These are phyloP conservation scores for Daldinia eschscholtzii DNA, from an alignment of 2,329 filamentous ascomycete genomes.

Conservation along the genomic window DNA sequence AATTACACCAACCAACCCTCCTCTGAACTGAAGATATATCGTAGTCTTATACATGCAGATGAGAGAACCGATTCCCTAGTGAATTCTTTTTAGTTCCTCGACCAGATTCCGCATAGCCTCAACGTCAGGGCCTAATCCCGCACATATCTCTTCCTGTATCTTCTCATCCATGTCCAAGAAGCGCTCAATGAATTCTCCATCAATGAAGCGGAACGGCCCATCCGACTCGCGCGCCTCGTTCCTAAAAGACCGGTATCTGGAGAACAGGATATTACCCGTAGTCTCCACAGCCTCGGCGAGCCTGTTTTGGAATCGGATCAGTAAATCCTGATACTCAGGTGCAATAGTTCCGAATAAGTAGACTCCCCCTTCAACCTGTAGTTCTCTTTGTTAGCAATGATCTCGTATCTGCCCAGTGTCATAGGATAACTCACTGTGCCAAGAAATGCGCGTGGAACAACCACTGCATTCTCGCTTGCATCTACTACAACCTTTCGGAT, in stretches of 20 bases:
- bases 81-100: slow-evolving; percentile 72
- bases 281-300: slow-evolving; percentile 76
- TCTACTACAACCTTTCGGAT: slow-evolving; percentile 81
- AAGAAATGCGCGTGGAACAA: slow-evolving; percentile 87
- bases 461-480: slow-evolving; percentile 72
- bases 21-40: neutral
- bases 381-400: slow-evolving; percentile 40
- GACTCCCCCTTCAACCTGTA: slow-evolving; percentile 86
- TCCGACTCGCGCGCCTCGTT: slow-evolving; percentile 77
- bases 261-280: slow-evolving; percentile 81
- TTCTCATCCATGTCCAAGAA: slow-evolving; percentile 80
- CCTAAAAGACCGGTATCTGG: slow-evolving; percentile 83
- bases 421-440: slow-evolving; percentile 75
- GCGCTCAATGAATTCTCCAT: slow-evolving; percentile 89
- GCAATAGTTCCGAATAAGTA: slow-evolving; percentile 89
- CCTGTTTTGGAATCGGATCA: slow-evolving; percentile 83
- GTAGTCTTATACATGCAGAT: neutral
- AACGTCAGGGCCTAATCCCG: slow-evolving; percentile 70
- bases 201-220: slow-evolving; percentile 87
- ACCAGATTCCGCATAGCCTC: slow-evolving; percentile 72
- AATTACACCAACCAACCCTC: slow-evolving; percentile 5
- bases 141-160: slow-evolving; percentile 65
- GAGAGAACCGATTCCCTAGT: slow-evolving; percentile 54
- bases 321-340: slow-evolving; percentile 77
- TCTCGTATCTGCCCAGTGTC: neutral